A percentile compares a stretch with the other conserved stretches of the same genome.
phyloP scores from a whole-genome alignment of 108 stramenopile genomes.

The Pseudonitzschia pungens region DNA sequence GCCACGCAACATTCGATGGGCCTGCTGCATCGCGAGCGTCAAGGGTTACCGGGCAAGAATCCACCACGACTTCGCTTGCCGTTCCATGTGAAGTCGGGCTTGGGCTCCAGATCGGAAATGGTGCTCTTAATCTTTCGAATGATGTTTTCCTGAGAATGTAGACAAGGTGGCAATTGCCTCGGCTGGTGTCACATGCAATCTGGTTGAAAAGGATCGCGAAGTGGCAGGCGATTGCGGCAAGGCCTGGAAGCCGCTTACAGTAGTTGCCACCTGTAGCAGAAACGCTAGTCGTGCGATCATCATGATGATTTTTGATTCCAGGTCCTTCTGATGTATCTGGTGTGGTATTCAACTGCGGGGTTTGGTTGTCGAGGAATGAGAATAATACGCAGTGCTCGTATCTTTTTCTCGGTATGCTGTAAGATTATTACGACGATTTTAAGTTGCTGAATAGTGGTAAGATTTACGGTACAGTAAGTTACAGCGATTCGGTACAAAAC shows the following conservation, averaged over 20 bases:
- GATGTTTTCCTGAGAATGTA: conserved; percentile 46
- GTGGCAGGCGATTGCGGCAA: not conserved
- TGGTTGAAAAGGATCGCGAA: not conserved
- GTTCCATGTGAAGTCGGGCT: conserved; percentile 59
- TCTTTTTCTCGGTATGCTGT: no score
- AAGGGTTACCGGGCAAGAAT: conserved; percentile 39
- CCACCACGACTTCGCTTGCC: conserved; percentile 26
- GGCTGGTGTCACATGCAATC: not conserved
- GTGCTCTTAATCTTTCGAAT: conserved; percentile 54
- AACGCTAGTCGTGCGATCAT: not conserved
- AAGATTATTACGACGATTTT: no score
- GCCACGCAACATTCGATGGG: conserved; percentile 77
- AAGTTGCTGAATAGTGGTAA: no score
- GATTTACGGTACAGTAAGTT: no score
- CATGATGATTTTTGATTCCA: not conserved
- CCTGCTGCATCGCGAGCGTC: conserved; percentile 77
- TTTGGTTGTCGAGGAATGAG: no score
- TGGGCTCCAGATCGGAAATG: conserved; percentile 56
- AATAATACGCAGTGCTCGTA: no score
- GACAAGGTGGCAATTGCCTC: conserved; percentile 53
- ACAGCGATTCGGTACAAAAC: no score
- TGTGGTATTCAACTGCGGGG: not conserved
- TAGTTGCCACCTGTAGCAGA: not conserved
- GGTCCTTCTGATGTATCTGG: not conserved
- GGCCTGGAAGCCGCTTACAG: not conserved